Conservation (phyloP, 2,329 filamentous ascomycete genomes). For the Diaporthe citriasiana region DNA sequence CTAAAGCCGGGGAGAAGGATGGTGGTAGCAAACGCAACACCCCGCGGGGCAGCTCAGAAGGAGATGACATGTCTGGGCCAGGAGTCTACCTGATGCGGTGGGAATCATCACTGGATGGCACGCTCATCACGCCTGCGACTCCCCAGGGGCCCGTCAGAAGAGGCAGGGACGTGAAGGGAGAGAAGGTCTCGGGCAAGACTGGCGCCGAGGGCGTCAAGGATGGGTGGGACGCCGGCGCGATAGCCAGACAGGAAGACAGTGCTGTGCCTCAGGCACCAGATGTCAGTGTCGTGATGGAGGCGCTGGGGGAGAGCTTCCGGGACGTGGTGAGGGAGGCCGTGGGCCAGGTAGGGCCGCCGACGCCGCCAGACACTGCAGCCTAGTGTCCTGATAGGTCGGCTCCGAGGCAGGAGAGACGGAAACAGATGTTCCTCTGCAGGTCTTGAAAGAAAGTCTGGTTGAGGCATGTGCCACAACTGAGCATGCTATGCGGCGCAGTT, state of each 20-base stretch:
- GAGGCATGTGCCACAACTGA: not conserved
- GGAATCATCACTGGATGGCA: slow-evolving; percentile 79
- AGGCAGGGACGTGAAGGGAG: slow-evolving; percentile 66
- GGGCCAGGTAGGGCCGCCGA: slow-evolving; percentile 30
- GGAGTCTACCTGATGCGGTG: slow-evolving; percentile 81
- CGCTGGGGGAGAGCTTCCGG: slow-evolving; percentile 35
- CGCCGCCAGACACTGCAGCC: not conserved
- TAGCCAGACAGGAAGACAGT: slow-evolving; percentile 36
- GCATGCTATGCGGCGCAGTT: not conserved
- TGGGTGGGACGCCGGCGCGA: slow-evolving; percentile 42
- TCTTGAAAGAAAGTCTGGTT: not conserved
- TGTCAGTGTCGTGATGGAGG: slow-evolving; percentile 28
- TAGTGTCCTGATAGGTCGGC: not conserved
- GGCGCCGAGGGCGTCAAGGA: slow-evolving; percentile 49
- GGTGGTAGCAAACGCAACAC: not conserved
- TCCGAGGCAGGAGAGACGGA: not conserved
- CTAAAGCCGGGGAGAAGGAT: slow-evolving; percentile 12
- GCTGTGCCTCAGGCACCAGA: slow-evolving; percentile 38
- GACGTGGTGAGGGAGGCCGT: slow-evolving; percentile 33
- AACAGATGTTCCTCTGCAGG: too few relatives aligned
- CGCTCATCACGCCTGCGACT: slow-evolving; percentile 74
- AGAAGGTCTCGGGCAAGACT: slow-evolving; percentile 59
- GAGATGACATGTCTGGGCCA: slow-evolving; percentile 68
- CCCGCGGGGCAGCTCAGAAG: slow-evolving; percentile 12
- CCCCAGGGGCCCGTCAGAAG: slow-evolving; percentile 65